Evolutionary conservation across 2,329 filamentous ascomycete species (phyloP), one percentile per base, ranked within the genome.

Genomic region (Trichoderma pleuroti): DNA sequence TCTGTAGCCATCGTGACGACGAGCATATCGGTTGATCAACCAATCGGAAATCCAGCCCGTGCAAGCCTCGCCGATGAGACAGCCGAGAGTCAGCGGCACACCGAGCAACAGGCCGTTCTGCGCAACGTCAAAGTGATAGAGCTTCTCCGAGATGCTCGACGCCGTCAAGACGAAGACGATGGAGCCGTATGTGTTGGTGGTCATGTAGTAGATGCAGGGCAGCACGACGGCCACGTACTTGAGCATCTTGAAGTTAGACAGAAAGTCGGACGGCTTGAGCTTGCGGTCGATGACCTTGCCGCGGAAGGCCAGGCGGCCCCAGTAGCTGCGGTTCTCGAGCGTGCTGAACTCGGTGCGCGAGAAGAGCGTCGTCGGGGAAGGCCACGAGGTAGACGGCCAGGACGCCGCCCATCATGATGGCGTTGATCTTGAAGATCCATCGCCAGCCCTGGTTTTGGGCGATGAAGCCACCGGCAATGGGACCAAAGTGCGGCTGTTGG

Each of bases 301-400:
- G 26, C 26, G 65, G n/a, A 68, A 68, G 14, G 65, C 65, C 5
- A 68, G n/a, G 8, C 65, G 65, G 8, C 36, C 16, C 65, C 65
- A 68, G 54, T 68, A 68, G 26, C 6, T 49, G 54, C 65, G 65
- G 54, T 68, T 68, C 36, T 68, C 65, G 9, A 68, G 65, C 12
- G 52, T 24, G 65, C 65, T 68, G 65, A 68, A 68, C 26, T 68
- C 36, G 18, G 65, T 68, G 11, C 65, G 54, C 28, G 65, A 68
- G 54, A 68, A 68, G 34, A 68, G 65, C 16, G 65, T 68, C 65
- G n/a, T 68, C 65, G 54, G 65, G 65, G 65, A 68, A 68, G n/a
- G 56, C 30, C 6, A 68, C 18, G 7, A 68, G 6, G 54, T 32
- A 68, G 24, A 34, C 7, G 54, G 26, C 65, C 4, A 68, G 36